These are phyloP conservation scores for Schizochytrium sp. DNA, from an alignment of 108 stramenopile species.

Conservation along the genomic window DNA sequence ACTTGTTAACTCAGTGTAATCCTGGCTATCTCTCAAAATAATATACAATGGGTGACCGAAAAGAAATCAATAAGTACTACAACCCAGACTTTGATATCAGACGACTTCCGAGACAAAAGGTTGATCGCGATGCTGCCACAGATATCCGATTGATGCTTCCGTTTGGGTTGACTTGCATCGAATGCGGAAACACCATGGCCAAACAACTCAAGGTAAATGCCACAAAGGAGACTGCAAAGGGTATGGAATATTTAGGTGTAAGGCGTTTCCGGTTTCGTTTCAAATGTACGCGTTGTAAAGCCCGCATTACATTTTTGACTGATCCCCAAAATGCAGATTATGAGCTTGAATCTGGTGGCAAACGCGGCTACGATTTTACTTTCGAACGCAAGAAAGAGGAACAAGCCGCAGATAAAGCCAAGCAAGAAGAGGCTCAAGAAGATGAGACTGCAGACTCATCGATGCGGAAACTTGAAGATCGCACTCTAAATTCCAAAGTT, in stretches of 20 bases:
- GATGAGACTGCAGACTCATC: background rate
- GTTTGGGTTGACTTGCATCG: slow-evolving; percentile 7
- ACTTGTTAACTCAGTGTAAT: too few relatives aligned
- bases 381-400: slow-evolving; percentile 15
- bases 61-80: slow-evolving; percentile 52
- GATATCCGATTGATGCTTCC: slow-evolving; percentile 53
- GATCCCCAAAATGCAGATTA: slow-evolving; percentile 39
- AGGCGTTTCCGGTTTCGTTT: slow-evolving; percentile 37
- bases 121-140: slow-evolving; percentile 5
- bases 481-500: slow-evolving; percentile 7
- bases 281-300: slow-evolving; percentile 17
- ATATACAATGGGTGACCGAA: slow-evolving; percentile 34
- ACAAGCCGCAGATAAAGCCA: background rate
- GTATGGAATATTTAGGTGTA: slow-evolving; percentile 36
- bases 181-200: slow-evolving; percentile 21
- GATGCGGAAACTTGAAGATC: slow-evolving; percentile 50
- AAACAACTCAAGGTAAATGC: slow-evolving; percentile 18
- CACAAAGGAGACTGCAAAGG: slow-evolving; percentile 51
- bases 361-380: slow-evolving; percentile 10
- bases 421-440: background rate
- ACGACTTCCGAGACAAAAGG: background rate
- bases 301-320: background rate
- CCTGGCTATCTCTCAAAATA: background rate
- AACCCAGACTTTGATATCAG: slow-evolving; percentile 32
- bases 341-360: slow-evolving; percentile 35